Base-by-base conservation (phyloP, 208 protist species). In the Acanthamoeba culbertsoni region DNA sequence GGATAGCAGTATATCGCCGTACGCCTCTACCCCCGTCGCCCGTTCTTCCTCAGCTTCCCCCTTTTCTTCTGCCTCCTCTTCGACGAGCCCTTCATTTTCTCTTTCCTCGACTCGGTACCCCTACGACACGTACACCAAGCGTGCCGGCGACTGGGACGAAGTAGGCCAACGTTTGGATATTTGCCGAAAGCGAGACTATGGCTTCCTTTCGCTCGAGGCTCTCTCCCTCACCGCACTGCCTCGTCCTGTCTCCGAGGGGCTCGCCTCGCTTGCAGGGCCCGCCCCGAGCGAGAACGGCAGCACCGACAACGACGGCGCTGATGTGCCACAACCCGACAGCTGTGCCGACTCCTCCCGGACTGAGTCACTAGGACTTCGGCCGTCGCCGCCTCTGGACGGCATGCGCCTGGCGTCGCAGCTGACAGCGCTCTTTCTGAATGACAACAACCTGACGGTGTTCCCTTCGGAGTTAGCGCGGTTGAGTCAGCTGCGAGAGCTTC, bases 151-250 rank as follows among this genome's bases (percentile, higher is more conserved):
- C 37, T 82, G 1, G 35, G 79, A 89, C 16, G 79, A 89, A 10
- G 79, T 89, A 6, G 46, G 35, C 1, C 79, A 65, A 35, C 79
- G 79, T 14, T 31, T 89, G 5, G 33, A 89, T 26, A 89, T 89
- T 51, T 89, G 79, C 79, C 79, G 45, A 43, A 57, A 89, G 79
- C 79, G 53, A 18, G 53, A 89, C 51, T 65, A 65, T 31, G 28
- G 79, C 79, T 65, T 65, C 51, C 79, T 89, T 35, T 89, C 79
- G 48, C 79, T 89, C 51, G 79, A 89, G 40, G 28, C 53, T 20
- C 45, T 89, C 43, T 63, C 79, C 0, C 79, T 89, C 51, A 57
- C 48, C 48, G 45, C 79, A 10, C 51, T 89, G 6, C 79, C 79
- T 31, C 33, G 20, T 42, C 0, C 51, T 51, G 31, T 89, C 26